Evolutionary conservation across 495 filamentous ascomycete species (phyloP).

Genomic region (Xylaria intraflava): DNA sequence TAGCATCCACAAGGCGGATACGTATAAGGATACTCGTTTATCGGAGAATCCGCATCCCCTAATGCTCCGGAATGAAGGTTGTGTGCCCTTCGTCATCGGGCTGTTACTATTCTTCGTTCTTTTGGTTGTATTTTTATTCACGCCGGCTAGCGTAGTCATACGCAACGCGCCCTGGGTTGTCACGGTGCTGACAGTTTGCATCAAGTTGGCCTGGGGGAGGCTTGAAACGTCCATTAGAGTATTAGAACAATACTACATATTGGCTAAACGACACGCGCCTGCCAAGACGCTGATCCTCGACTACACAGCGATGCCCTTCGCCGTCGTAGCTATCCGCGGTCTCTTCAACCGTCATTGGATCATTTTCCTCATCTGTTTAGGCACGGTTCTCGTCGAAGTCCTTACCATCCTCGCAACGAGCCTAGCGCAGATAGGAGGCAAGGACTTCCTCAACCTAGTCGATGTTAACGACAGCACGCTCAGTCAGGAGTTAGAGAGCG

Average conservation of each 20-base stretch:
- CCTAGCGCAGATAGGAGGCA: slow-evolving; percentile 52
- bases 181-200: slow-evolving; percentile 53
- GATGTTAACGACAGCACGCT: slow-evolving; percentile 9
- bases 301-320: slow-evolving; percentile 64
- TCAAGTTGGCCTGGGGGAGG: slow-evolving; percentile 61
- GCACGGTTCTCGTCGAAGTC: slow-evolving; percentile 57
- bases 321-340: slow-evolving; percentile 54
- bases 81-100: slow-evolving; percentile 50
- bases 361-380: slow-evolving; percentile 54
- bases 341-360: slow-evolving; percentile 57
- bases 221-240: slow-evolving; percentile 67
- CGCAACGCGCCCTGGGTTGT: slow-evolving; percentile 58
- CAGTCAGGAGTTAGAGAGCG: slow-evolving; percentile 36
- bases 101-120: slow-evolving; percentile 45
- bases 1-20: slow-evolving; percentile 27
- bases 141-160: slow-evolving; percentile 45
- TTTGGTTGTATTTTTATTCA: slow-evolving; percentile 54
- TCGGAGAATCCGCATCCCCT: slow-evolving; percentile 59
- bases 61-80: slow-evolving; percentile 55
- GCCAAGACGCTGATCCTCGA: slow-evolving; percentile 60
- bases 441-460: slow-evolving; percentile 40
- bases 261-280: slow-evolving; percentile 56
- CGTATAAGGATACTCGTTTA: slow-evolving; percentile 34
- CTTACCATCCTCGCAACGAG: slow-evolving; percentile 61
- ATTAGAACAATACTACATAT: slow-evolving; percentile 68